Base-by-base conservation (phyloP, 192 early-diverging fungal genomes). In the Mortierella claussenii region DNA sequence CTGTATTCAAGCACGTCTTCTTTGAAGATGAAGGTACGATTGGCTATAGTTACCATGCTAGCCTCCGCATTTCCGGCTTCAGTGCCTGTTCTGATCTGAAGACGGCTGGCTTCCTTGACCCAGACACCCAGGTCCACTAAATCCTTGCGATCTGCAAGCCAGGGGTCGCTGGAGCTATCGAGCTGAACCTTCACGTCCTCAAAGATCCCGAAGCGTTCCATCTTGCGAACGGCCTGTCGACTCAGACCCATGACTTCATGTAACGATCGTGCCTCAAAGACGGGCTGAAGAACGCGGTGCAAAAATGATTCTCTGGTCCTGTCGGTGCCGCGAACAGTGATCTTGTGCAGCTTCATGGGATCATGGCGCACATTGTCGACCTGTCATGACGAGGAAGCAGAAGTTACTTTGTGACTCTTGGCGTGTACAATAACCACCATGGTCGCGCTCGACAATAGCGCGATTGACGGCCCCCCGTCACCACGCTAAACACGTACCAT, bases 41-140 rank as follows among this genome's bases (percentile, higher is more conserved):
- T n/a, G n/a, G n/a, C n/a, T n/a, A n/a, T n/a, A n/a, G 15, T 23
- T 83, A 93, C 92, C 89, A 93, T 89, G 31, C 82, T 92, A 32
- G 94, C 97, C 78, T 97, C 95, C 52, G 91, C 85, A 58, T 93
- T 94, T 18, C 94, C 94, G 30, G 97, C 86, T 49, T 96, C 94
- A 6, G 95, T 95, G 20, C 95, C 96, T 7, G 96, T 98, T 60
- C 85, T 87, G 45, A 95, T 83, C 75, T 82, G 89, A 31, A 96
- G 81, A 44, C 95, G 83, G 31, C 83, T 84, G 40, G 83, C 82
- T 60, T 96, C 93, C 63, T 91, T 85, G 54, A 93, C 86, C 9
- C 70, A 74, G 36, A 97, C 78, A 6, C 89, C 80, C 24, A 97
- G 88, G 78, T 97, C 90, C 6, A 96, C 74, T 1, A 78, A 65